A percentile compares a stretch with the other conserved stretches of the same genome.
Conservation (phyloP, 192 early-diverging fungal species). For the Linderina pennispora region DNA sequence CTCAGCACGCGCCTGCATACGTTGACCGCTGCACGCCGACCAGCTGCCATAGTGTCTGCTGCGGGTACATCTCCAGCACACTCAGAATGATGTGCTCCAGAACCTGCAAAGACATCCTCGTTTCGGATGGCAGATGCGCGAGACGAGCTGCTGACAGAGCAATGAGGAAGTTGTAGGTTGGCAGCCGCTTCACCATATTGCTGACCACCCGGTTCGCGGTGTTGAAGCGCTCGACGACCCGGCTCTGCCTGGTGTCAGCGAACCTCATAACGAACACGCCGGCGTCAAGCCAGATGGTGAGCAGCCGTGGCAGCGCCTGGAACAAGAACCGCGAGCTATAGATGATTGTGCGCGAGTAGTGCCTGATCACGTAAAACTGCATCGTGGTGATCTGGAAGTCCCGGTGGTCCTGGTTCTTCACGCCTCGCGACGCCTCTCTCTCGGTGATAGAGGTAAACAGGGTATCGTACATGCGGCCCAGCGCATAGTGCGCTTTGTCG, state of each 20-base stretch:
- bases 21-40: constrained; percentile 66
- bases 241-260: constrained; percentile 35
- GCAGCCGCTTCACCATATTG: constrained; percentile 53
- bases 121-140: constrained; percentile 62
- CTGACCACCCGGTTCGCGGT: constrained; percentile 47
- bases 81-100: constrained; percentile 65
- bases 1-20: constrained; percentile 51
- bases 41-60: constrained; percentile 86
- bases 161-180: constrained; percentile 66
- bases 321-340: constrained; percentile 75
- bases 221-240: constrained; percentile 41
- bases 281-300: constrained; percentile 82
- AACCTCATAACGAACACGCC: constrained; percentile 34
- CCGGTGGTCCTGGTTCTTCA: constrained; percentile 19
- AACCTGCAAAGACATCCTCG: constrained; percentile 56
- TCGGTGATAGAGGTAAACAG: constrained; percentile 17
- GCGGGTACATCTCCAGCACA: constrained; percentile 67
- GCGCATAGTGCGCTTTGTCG: constrained; percentile 39
- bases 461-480: constrained; percentile 31
- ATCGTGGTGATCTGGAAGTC: constrained; percentile 20
- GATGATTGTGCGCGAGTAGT: constrained; percentile 49
- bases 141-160: constrained; percentile 83
- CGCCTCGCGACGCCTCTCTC: constrained; percentile 3
- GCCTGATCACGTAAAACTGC: constrained; percentile 39
- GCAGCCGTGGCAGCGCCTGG: constrained; percentile 74